Evolutionary conservation across 345 rosid genomes (phyloP), one percentile per base, ranked within the genome.

Genomic region (Mercurialis annua): DNA sequence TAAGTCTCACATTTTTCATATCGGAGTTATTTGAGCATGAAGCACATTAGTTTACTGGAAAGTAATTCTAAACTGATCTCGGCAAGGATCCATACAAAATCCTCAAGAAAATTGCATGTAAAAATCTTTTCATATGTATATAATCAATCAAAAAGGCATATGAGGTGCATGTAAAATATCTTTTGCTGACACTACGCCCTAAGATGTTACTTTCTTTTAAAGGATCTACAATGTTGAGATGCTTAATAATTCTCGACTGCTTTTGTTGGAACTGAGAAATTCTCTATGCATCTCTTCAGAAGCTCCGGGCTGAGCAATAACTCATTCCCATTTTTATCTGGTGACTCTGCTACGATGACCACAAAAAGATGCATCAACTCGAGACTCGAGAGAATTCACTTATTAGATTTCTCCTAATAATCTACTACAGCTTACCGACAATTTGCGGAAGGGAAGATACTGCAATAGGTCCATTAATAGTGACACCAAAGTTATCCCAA

Each of bases 111-210:
- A 29, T 29, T 54, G 59, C 33, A 15, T 15, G 16, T 29, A 24
- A 27, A 27, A 27, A 29, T 55, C 20, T 29, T 11, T n/a, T n/a
- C n/a, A n/a, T n/a, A n/a, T 15, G 10, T 24, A 7, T 10, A 33
- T 24, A 56, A 56, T 30, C 16, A 10, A 0, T 10, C 54, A 20
- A 7, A 50, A 50, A 50, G 26, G 26, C 3, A 12, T n/a, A n/a
- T n/a, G n/a, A n/a, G n/a, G n/a, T n/a, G n/a, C n/a, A n/a, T n/a
- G n/a, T n/a, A n/a, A n/a, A n/a, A n/a, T n/a, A n/a, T n/a, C 99
- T 93, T 92, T 86, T 88, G 90, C 87, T 95, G 24, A 95, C 97
- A 71, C 98, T 95, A 71, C 98, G 93, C 29, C 99, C 99, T 56
- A 92, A 92, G 78, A 89, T 95, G 76, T 95, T 95, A 70, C 78